Evolutionary conservation across 2,329 filamentous ascomycete genomes (phyloP), one percentile per base, ranked within the genome.

Genomic region (Penicillium griseofulvum): DNA sequence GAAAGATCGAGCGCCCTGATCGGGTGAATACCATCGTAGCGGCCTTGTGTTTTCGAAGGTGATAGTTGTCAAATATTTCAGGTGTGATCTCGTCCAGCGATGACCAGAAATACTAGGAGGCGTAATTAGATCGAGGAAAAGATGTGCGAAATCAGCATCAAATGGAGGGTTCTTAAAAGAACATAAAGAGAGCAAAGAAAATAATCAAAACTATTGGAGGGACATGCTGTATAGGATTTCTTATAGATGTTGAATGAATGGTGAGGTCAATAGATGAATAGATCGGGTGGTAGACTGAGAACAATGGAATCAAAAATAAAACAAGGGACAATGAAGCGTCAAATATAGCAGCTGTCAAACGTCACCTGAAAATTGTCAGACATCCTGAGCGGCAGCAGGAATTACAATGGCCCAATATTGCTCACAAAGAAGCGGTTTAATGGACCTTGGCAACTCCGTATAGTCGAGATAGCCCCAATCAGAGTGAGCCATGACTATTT

Each of bases 1-100:
- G 73, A 33, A 74, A 74, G 37, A 71, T 69, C 4, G 70, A 67
- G 43, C 66, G 62, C 9, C 61, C 64, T 1, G 71, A 68, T 56
- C 63, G 63, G 51, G 65, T 65, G 50, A 74, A 71, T n/a, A 69
- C 33, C 71, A 74, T 74, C 22, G 31, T 62, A 57, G 24, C 26
- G 17, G 19, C 29, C 5, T 19, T 41, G 37, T 45, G 22, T 22
- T 45, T 34, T 16, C 17, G 34, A 24, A n/a, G 47, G 37, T 28
- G 34, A 24, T 6, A 29, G 39, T 19, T 26, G 24, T 36, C 17
- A 28, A 26, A 19, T 34, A 17, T 10, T 31, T 24, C 19, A 29
- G 37, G 8, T 28, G 29, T 44, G 46, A 44, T 41, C 41, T 51
- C 52, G 52, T 54, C 50, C 38, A 39, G 47, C 42, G 42, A 47